Conservation (phyloP, 2,329 filamentous ascomycete species). For the Alternaria novae-zelandiae region DNA sequence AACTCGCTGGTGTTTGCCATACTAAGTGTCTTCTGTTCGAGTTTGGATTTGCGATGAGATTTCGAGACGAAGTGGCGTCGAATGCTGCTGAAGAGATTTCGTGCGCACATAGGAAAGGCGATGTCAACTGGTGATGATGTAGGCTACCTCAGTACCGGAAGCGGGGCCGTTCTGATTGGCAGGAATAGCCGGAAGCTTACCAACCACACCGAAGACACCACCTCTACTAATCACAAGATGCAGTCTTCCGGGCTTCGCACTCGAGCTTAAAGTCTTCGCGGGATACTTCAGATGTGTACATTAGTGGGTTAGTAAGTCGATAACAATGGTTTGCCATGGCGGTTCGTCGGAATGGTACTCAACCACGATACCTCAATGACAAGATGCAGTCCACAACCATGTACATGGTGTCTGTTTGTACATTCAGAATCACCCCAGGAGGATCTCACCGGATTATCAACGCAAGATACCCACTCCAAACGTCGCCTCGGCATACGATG, state of each 20-base stretch:
- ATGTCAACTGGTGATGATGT: slow-evolving; percentile 4
- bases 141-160: not conserved
- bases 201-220: not conserved
- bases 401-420: not conserved
- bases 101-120: not conserved
- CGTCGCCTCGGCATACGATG: accelerated
- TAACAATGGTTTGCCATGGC: no score
- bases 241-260: no score
- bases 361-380: no score
- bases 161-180: slow-evolving; percentile 3
- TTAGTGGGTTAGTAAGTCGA: no score
- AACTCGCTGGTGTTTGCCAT: slow-evolving; percentile 4
- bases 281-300: no score
- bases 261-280: no score
- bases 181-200: slow-evolving; percentile 14
- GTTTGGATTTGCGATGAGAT: no score
- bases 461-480: not conserved
- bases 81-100: not conserved
- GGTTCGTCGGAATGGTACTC: no score
- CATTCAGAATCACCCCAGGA: accelerated
- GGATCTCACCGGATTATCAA: accelerated
- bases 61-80: accelerated
- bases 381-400: not conserved
- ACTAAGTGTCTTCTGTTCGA: not conserved
- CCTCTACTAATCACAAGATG: not conserved